phyloP scores from a whole-genome alignment of 2,329 filamentous ascomycete genomes.

The Pseudocercospora fijiensis region DNA sequence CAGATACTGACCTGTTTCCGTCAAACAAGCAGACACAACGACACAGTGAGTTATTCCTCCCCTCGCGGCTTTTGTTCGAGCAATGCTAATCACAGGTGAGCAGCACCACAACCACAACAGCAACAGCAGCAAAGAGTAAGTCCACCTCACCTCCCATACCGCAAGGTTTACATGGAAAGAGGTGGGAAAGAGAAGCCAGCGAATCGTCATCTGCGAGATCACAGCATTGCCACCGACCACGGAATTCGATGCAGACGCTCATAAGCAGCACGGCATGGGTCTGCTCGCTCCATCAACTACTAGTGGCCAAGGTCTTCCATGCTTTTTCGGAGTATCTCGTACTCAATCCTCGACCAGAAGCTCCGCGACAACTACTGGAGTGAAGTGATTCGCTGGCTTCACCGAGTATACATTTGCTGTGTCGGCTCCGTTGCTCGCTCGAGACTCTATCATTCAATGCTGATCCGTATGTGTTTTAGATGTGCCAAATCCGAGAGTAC shows the following conservation, averaged over 20 bases:
- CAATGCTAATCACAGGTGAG: neutral
- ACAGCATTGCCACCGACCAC: neutral
- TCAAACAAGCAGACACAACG: neutral
- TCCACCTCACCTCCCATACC: neutral
- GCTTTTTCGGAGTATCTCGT: neutral
- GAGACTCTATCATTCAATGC: neutral
- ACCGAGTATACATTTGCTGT: neutral
- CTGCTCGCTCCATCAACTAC: neutral
- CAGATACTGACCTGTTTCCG: neutral
- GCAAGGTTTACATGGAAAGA: constrained; percentile 2
- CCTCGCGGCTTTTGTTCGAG: neutral
- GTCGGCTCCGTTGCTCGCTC: neutral
- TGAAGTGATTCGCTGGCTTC: neutral
- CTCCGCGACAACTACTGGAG: neutral
- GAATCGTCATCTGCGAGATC: neutral
- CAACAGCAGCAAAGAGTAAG: constrained; percentile 1
- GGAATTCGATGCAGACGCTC: neutral
- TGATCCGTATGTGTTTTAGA: neutral
- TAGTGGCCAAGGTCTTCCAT: neutral
- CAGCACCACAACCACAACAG: neutral
- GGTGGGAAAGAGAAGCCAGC: constrained; percentile 6
- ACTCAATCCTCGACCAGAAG: neutral
- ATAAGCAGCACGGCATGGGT: too few relatives aligned
- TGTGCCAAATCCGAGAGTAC: neutral
- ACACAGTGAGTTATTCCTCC: neutral